Evolutionary conservation across 2,329 filamentous ascomycete genomes (phyloP).

Genomic region (Endoconidiophora laricicola): DNA sequence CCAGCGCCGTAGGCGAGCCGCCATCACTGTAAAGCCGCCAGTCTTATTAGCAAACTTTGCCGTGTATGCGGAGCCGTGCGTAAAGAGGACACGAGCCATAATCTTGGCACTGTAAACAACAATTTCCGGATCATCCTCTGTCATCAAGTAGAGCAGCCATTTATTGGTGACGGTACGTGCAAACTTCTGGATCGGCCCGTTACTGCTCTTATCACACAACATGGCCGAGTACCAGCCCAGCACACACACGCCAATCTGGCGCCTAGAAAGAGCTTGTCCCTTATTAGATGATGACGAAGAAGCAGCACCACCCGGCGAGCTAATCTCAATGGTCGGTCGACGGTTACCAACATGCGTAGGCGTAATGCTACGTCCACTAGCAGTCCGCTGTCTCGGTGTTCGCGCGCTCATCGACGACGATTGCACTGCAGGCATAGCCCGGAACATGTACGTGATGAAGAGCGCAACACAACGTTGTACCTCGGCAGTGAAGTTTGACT

Average conservation of each 20-base stretch:
- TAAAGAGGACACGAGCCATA: constrained; percentile 64
- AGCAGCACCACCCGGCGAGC: constrained; percentile 1
- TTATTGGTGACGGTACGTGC: constrained; percentile 90
- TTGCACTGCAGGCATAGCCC: constrained; percentile 34
- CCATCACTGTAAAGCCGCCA: constrained; percentile 76
- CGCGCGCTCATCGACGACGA: constrained; percentile 21
- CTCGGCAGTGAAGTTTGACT: constrained; percentile 66
- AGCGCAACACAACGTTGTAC: constrained; percentile 74
- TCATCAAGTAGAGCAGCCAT: constrained; percentile 85
- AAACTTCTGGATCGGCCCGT: constrained; percentile 64
- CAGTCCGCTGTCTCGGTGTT: constrained; percentile 1
- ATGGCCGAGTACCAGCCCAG: constrained; percentile 63
- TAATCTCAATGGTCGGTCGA: constrained; percentile 9
- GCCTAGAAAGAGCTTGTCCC: neutral
- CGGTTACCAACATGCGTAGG: constrained; percentile 23
- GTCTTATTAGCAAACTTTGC: constrained; percentile 71
- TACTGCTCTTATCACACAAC: constrained; percentile 56
- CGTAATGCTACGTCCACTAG: constrained; percentile 3
- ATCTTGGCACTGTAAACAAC: constrained; percentile 71
- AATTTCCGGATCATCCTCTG: constrained; percentile 70
- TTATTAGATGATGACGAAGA: neutral
- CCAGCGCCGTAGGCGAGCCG: constrained; percentile 64
- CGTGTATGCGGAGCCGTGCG: constrained; percentile 66
- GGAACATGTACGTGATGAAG: constrained; percentile 84
- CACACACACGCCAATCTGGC: constrained; percentile 55